Evolutionary conservation across 1,284 basidiomycete genomes (phyloP).

Genomic region (Ceratorhiza oryzae-sativae): DNA sequence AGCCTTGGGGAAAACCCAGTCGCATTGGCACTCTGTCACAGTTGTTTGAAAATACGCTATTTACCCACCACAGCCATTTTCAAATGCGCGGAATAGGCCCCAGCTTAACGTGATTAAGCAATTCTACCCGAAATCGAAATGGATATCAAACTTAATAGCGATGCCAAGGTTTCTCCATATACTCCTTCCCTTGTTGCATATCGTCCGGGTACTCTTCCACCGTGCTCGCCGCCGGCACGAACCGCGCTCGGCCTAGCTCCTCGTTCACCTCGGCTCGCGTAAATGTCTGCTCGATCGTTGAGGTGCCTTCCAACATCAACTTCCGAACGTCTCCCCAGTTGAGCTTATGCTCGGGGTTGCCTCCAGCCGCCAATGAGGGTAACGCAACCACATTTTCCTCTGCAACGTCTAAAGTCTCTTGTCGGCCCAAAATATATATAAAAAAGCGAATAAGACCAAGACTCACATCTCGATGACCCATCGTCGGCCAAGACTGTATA

Average conservation of each 20-base stretch:
- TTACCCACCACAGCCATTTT: too few relatives aligned
- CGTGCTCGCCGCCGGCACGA: conserved; percentile 15
- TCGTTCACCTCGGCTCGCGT: conserved; percentile 24
- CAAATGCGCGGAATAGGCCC: too few relatives aligned
- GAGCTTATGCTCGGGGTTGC: background rate
- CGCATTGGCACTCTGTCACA: too few relatives aligned
- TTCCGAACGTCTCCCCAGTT: background rate
- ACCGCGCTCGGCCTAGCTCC: conserved; percentile 14
- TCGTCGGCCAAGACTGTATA: conserved; percentile 56
- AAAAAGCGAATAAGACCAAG: too few relatives aligned
- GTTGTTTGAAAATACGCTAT: too few relatives aligned
- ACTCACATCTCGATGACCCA: conserved; percentile 56
- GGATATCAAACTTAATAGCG: background rate
- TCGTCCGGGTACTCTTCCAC: conserved; percentile 12
- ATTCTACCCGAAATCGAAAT: background rate
- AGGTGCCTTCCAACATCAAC: background rate
- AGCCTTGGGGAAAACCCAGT: too few relatives aligned
- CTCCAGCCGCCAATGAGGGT: background rate
- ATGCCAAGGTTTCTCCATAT: conserved; percentile 15
- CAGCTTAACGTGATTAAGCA: too few relatives aligned
- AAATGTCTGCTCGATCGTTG: conserved; percentile 10
- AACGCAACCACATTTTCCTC: conserved; percentile 55
- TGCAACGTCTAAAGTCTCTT: conserved; percentile 53
- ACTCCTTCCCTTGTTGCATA: background rate
- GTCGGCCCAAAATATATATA: too few relatives aligned